Evolutionary conservation across 805 yeast species (phyloP).

Genomic region (Suhomyces canberraensis): DNA sequence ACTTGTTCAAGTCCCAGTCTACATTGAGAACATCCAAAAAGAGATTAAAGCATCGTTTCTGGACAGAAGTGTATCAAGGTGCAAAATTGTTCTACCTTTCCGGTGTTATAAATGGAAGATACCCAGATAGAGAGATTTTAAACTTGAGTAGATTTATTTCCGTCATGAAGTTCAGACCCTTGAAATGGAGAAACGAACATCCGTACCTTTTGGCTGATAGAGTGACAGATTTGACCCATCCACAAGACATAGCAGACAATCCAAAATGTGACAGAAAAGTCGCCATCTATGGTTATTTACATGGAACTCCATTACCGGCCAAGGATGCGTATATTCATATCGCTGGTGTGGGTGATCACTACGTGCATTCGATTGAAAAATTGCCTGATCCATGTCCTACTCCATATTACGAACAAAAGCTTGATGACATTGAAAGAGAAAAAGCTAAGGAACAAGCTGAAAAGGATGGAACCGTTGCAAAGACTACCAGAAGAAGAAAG

Average conservation of each 20-base stretch:
- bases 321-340: conserved; percentile 77
- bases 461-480: conserved; percentile 52
- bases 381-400: conserved; percentile 99
- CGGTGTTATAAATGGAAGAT: conserved; percentile 95
- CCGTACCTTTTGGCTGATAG: conserved; percentile 91
- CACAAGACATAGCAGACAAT: conserved; percentile 71
- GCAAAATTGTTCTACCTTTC: conserved; percentile 92
- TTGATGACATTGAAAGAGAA: conserved; percentile 80
- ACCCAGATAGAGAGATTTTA: conserved; percentile 93
- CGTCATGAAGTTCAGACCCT: conserved; percentile 98
- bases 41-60: conserved; percentile 85
- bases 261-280: conserved; percentile 84
- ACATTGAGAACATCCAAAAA: conserved; percentile 90
- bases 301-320: conserved; percentile 82
- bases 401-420: conserved; percentile 82
- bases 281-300: conserved; percentile 90
- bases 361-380: conserved; percentile 74
- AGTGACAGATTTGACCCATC: conserved; percentile 91
- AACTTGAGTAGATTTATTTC: conserved; percentile 89
- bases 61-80: conserved; percentile 99
- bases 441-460: conserved; percentile 62
- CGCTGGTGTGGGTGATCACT: conserved; percentile 92
- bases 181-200: conserved; percentile 98
- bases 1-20: conserved; percentile 83
- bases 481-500: conserved; percentile 67